Percentiles rank a stretch among this genome's conserved stretches.
These are phyloP conservation scores for Metschnikowia lunata DNA, from an alignment of 805 yeast species.

Conservation along the genomic window DNA sequence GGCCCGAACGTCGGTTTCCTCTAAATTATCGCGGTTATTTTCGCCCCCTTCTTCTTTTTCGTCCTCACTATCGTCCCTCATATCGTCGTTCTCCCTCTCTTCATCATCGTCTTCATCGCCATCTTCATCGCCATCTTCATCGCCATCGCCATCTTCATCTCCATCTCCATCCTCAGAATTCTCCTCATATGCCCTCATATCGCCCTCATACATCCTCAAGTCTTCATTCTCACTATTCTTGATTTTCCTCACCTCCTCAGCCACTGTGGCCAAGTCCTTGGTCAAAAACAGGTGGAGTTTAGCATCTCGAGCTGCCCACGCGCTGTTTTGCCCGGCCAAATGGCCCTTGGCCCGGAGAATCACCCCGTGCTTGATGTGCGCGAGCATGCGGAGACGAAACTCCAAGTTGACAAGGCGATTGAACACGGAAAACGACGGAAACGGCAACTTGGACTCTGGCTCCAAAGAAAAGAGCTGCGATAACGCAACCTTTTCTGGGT, in stretches of 20 bases:
- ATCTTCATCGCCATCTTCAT: background rate
- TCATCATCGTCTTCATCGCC: conserved; percentile 14
- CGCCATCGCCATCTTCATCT: conserved; percentile 12
- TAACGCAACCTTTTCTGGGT: conserved; percentile 4
- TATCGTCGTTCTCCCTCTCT: conserved; percentile 15
- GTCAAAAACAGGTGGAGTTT: conserved; percentile 28
- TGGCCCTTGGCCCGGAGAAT: conserved; percentile 30
- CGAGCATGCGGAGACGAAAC: conserved; percentile 27
- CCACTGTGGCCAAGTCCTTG: conserved; percentile 21
- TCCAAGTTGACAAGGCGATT: conserved; percentile 31
- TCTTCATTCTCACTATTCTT: conserved; percentile 27
- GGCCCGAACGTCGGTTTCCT: too few species aligned
- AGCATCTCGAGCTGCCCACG: conserved; percentile 34
- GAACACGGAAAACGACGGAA: conserved; percentile 27
- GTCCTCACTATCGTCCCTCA: conserved; percentile 5
- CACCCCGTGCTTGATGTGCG: conserved; percentile 34
- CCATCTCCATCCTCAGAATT: conserved; percentile 1
- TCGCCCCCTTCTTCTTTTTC: background rate
- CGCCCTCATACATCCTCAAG: conserved; percentile 20
- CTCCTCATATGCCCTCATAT: conserved; percentile 20
- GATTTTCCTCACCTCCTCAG: conserved; percentile 27
- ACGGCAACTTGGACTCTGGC: conserved; percentile 20
- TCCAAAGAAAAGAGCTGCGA: conserved; percentile 28
- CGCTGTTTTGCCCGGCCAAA: conserved; percentile 25
- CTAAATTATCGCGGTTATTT: too few species aligned